Evolutionary conservation across 176 grass and related monocot species (phyloP), one percentile per base, ranked within the genome.

Genomic region (Eleusine coracana): DNA sequence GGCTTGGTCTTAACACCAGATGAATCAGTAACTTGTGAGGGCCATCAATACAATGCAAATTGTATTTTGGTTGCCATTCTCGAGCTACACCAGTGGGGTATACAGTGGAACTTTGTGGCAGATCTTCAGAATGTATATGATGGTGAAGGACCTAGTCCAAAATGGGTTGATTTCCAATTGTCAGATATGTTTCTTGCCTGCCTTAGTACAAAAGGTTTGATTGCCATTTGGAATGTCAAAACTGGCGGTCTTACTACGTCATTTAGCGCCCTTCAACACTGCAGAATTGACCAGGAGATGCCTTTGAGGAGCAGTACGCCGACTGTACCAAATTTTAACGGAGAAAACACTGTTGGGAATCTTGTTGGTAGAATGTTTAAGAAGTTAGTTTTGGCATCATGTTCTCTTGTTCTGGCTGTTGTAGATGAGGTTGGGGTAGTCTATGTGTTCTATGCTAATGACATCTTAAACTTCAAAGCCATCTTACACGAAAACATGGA

Each of bases 131-230:
- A 81, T 93, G 67, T 83, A 68, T 50, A 66, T 84, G 82, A 59
- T 86, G 82, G 78, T 77, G 51, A 46, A 31, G 85, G 28, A 41
- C 61, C 81, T 72, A 85, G 62, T 87, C 61, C 74, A 61, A 87
- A 91, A 68, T 95, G 92, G 96, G 85, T 86, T 16, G 96, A 98
- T 76, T 93, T 93, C 51, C 96, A 95, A 82, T 86, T 98, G 73
- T 95, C 93, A 83, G 92, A 93, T 78, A 76, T 85, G 54, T 93
- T 91, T 92, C 89, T 98, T 80, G 81, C 87, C 64, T 95, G 89
- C 76, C 93, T 98, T 74, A 83, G 66, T 16, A 52, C 65, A 29
- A 75, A 74, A 73, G 96, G 96, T 83, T 90, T 95, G 15, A 82
- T 95, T 60, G 74, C 79, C 64, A 86, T 98, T 79, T 98, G 90